Evolutionary conservation across 768 basidiomycete genomes (phyloP).

Genomic region (Rhizopogon sp.): DNA sequence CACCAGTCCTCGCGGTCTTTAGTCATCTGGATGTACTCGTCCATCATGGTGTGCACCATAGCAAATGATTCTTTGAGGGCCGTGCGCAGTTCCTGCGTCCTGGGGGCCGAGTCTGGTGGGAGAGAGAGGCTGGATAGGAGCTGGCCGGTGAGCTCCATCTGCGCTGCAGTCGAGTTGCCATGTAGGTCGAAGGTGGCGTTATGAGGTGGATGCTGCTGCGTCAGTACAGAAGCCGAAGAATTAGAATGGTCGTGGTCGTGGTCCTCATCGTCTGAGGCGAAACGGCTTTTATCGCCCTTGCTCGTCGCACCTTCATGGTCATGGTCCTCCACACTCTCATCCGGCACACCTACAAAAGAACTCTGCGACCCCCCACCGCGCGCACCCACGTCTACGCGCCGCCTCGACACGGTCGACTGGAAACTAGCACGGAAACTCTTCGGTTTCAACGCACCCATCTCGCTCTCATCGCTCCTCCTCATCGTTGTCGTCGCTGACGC

Average conservation of each 20-base stretch:
- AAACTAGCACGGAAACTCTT: slow-evolving; percentile 25
- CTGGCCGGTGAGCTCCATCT: slow-evolving; percentile 72
- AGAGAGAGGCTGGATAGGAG: slow-evolving; percentile 48
- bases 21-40: slow-evolving; percentile 65
- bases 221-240: slow-evolving; percentile 40
- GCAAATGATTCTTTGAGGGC: slow-evolving; percentile 59
- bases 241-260: slow-evolving; percentile 21
- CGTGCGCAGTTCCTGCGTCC: slow-evolving; percentile 31
- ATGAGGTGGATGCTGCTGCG: slow-evolving; percentile 47
- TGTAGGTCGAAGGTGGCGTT: slow-evolving; percentile 56
- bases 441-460: slow-evolving; percentile 32
- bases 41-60: slow-evolving; percentile 53
- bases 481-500: slow-evolving; percentile 23
- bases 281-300: neutral
- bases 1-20: slow-evolving; percentile 82
- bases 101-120: slow-evolving; percentile 23
- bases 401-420: slow-evolving; percentile 19
- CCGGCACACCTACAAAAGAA: slow-evolving; percentile 18
- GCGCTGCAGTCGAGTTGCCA: slow-evolving; percentile 64
- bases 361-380: slow-evolving; percentile 18
- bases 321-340: slow-evolving; percentile 10
- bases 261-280: neutral
- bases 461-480: slow-evolving; percentile 45
- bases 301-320: neutral
- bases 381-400: slow-evolving; percentile 19